phyloP scores from a whole-genome alignment of 441 rosid genomes.

The Euphorbia schlechtendalii region DNA sequence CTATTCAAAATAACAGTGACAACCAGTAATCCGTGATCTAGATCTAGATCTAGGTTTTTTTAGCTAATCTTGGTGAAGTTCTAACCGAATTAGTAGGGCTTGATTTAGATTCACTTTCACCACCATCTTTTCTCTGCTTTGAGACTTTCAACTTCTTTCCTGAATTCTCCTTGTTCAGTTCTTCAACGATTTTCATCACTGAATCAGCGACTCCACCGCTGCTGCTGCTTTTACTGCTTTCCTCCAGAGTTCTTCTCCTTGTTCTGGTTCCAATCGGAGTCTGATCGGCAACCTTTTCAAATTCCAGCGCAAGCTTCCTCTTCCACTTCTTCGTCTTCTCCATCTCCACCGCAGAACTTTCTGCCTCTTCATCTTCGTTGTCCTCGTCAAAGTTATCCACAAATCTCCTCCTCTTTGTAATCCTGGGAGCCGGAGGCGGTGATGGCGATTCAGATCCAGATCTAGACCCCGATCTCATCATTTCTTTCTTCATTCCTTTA shows the following conservation, averaged over 20 bases:
- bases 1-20: not conserved
- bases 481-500: constrained; percentile 4
- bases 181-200: constrained; percentile 29
- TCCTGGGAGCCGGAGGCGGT: constrained; percentile 56
- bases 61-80: constrained; percentile 56
- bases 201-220: constrained; percentile 8
- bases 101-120: constrained; percentile 4
- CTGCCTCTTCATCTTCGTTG: constrained; percentile 24
- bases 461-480: constrained; percentile 17
- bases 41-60: constrained; percentile 21
- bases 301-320: constrained; percentile 70
- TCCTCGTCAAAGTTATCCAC: constrained; percentile 43
- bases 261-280: not conserved
- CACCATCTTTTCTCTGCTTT: constrained; percentile 9
- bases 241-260: not conserved
- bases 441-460: constrained; percentile 34
- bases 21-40: not conserved
- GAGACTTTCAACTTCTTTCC: constrained; percentile 10
- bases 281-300: constrained; percentile 51
- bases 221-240: not conserved
- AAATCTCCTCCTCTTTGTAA: constrained; percentile 40
- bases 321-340: constrained; percentile 25
- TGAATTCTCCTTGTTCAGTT: constrained; percentile 14
- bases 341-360: constrained; percentile 18
- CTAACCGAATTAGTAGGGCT: constrained; percentile 22